Conservation (phyloP, 1,139 yeast genomes). For the Nematodospora anomalae region DNA sequence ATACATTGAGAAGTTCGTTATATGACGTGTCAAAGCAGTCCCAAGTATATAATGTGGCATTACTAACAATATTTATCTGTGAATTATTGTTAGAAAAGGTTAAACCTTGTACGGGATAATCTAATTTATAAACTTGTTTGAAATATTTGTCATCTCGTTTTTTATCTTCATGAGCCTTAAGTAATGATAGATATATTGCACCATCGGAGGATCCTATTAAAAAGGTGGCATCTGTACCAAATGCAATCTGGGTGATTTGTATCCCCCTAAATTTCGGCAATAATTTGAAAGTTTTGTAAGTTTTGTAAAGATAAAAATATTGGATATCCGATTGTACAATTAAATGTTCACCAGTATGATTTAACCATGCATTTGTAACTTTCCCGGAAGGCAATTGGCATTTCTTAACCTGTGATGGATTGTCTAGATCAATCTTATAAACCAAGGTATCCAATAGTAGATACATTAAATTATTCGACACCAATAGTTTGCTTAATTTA, state of each 20-base stretch:
- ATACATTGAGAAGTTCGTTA: constrained; percentile 30
- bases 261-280: constrained; percentile 35
- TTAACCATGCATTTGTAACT: constrained; percentile 37
- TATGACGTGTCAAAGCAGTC: constrained; percentile 35
- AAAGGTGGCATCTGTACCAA: constrained; percentile 24
- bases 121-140: constrained; percentile 28
- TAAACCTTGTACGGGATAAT: constrained; percentile 19
- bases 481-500: constrained; percentile 27
- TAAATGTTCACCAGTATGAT: constrained; percentile 40
- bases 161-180: constrained; percentile 28
- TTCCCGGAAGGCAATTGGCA: constrained; percentile 25
- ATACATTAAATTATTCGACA: constrained; percentile 37
- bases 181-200: constrained; percentile 25
- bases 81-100: constrained; percentile 24
- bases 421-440: constrained; percentile 34
- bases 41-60: constrained; percentile 28
- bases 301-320: constrained; percentile 30
- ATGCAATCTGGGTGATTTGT: constrained; percentile 27
- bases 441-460: constrained; percentile 27
- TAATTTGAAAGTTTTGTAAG: constrained; percentile 33
- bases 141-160: constrained; percentile 41
- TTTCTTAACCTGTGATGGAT: constrained; percentile 37
- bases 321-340: constrained; percentile 28
- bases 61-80: constrained; percentile 25
- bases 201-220: constrained; percentile 34